Evolutionary conservation across 1,284 basidiomycete genomes (phyloP), one percentile per base, ranked within the genome.

Genomic region (Coniferiporia sulphurascens): DNA sequence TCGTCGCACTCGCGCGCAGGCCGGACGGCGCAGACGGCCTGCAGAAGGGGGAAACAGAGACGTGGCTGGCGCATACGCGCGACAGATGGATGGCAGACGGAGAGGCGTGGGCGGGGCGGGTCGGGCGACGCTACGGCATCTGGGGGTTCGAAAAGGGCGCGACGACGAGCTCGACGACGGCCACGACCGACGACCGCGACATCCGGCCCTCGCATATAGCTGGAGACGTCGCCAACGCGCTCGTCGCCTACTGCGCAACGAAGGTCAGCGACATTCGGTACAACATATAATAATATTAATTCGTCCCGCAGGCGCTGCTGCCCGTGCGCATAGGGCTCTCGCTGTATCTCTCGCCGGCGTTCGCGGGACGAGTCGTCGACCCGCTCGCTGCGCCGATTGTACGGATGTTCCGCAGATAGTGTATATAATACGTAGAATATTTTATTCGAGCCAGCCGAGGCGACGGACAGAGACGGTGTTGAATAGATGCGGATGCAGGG

Each of bases 231-330:
- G 85, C 86, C 9, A 89, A 91, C 66, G 85, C 86, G 0, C 83
- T 94, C 0, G 78, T 93, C 19, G 93, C 94, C 0, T 98, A 96
- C 70, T 86, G 86, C 1, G 75, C 84, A 5, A 89, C 89, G 61
- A 98, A 95, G 81, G 93, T 90, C 68, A 51, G 38, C 12, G 9
- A 10, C 27, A 19, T 6, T 9, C 36, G 27, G 10, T 3, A n/a
- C 3, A 49, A 45, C 34, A 43, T 22, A 7, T 15, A 52, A 27
- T 58, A 9, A 41, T 27, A 1, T 38, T 50, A 43, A 44, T 58
- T 32, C 38, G 22, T 50, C 59, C 19, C 56, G 4, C 65, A 95
- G 92, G 89, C 89, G 0, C 71, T 94, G 12, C 68, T 93, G 3
- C 91, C 93, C 1, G 69, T 89, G 17, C 83, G 93, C 7, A 82